Base-by-base conservation (phyloP, 116 monocot species). In the Iris pallida region DNA sequence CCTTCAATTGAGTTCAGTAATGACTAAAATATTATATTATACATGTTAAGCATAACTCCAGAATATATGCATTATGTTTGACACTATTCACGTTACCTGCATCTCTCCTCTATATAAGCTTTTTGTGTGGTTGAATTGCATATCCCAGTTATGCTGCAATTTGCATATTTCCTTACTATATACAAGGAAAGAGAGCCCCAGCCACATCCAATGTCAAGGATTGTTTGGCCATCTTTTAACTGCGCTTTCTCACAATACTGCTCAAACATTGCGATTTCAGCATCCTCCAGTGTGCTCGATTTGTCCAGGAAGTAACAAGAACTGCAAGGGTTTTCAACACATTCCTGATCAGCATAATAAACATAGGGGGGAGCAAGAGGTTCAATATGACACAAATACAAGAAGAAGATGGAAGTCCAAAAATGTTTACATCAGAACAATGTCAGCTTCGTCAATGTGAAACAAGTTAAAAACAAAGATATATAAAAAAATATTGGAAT, bases 151-250 rank as follows among this genome's bases (percentile, higher is more conserved):
- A 96, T 59, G 20, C 45, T 79, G 65, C 87, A 92, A 58, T 78
- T 89, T 41, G 47, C 70, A 55, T 84, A 87, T 68, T 96, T 96
- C 69, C 76, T 81, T 54, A 92, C 96, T 8, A 96, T 71, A 69
- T 81, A 82, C 6, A 96, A 63, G 45, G 82, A 85, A 53, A 96
- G 79, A 42, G 92, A 85, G 13, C 96, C 96, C 96, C 96, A 96
- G 2, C 96, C 96, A 71, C 96, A 92, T 49, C 96, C 96, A 18
- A 96, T 79, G 73, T 96, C 96, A 44, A 96, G 87, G 46, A 96
- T 73, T 15, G 60, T 78, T 52, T 85, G 86, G 0, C 89, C 92
- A 77, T 96, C 96, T 81, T 80, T 75, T 12, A 96, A 16, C 69
- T 85, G 84, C 49, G 87, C 86, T 78, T 87, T 89, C 57, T 87